Evolutionary conservation across 2,329 filamentous ascomycete genomes (phyloP).

Genomic region (Fusarium oligoseptatum): DNA sequence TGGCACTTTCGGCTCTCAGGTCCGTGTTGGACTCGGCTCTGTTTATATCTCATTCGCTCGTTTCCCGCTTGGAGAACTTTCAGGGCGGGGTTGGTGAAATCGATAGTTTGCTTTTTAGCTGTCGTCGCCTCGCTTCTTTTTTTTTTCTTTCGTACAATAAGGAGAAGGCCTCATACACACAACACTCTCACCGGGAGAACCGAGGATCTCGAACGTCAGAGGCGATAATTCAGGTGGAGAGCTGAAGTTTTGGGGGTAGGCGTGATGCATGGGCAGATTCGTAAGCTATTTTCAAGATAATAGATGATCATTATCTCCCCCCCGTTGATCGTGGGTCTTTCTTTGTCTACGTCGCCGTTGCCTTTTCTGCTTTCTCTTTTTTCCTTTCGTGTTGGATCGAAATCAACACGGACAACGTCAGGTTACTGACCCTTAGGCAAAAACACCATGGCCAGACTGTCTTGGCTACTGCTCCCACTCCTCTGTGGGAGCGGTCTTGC

Average conservation of each 20-base stretch:
- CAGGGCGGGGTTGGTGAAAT: background rate
- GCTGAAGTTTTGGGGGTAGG: background rate
- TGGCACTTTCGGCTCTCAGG: background rate
- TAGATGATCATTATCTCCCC: background rate
- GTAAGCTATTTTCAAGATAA: background rate
- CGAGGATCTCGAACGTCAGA: conserved; percentile 3
- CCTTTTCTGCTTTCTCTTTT: conserved; percentile 1
- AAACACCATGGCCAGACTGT: conserved; percentile 25
- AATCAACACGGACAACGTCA: conserved; percentile 19
- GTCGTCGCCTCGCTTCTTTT: conserved; percentile 2
- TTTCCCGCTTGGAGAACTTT: background rate
- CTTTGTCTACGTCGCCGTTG: background rate
- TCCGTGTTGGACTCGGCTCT: background rate
- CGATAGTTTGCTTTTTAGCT: background rate
- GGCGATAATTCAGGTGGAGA: background rate
- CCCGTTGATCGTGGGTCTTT: background rate
- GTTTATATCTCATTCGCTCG: background rate
- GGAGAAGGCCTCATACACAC: background rate
- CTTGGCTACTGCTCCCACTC: conserved; percentile 34
- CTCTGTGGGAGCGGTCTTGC: conserved; percentile 27
- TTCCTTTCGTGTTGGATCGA: conserved; percentile 17
- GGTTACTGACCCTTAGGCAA: conserved; percentile 2
- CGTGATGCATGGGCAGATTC: background rate
- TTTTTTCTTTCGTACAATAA: background rate
- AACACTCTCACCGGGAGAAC: background rate